Percentiles rank a stretch among this genome's conserved stretches.
Conservation (phyloP, 164 flowering plant genomes). For the Taxillus chinensis region DNA sequence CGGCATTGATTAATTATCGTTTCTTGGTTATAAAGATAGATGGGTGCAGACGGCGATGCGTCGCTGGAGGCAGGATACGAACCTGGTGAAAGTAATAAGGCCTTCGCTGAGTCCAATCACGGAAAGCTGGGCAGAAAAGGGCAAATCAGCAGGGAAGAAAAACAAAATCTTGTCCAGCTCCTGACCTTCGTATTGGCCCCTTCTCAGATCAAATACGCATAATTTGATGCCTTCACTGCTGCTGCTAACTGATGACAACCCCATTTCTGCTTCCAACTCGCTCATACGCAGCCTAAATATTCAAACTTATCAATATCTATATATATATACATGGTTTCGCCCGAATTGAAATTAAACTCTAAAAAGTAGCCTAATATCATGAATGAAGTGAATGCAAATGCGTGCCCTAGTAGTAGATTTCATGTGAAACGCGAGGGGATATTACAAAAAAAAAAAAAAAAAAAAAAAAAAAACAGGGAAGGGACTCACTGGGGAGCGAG, state of each 20-base stretch:
- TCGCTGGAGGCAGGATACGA: neutral
- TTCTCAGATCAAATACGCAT: slow-evolving; percentile 74
- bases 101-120: slow-evolving; percentile 94
- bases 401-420: too few relatives aligned
- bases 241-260: slow-evolving; percentile 42
- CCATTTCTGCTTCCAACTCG: slow-evolving; percentile 25
- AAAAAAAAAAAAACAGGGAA: too few relatives aligned
- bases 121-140: slow-evolving; percentile 67
- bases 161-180: slow-evolving; percentile 88
- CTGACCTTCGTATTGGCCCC: slow-evolving; percentile 88
- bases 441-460: too few relatives aligned
- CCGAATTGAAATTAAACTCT: too few relatives aligned
- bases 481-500: too few relatives aligned
- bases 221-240: slow-evolving; percentile 38
- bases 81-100: slow-evolving; percentile 90
- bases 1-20: too few relatives aligned
- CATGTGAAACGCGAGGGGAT: too few relatives aligned
- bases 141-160: slow-evolving; percentile 73
- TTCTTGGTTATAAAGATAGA: too few relatives aligned
- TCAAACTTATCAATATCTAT: slow-evolving; percentile 2
- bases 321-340: too few relatives aligned
- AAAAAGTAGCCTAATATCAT: too few relatives aligned
- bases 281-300: slow-evolving; percentile 1
- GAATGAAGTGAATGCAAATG: too few relatives aligned
- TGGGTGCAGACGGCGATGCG: too few relatives aligned